Evolutionary conservation across 2,329 filamentous ascomycete species (phyloP).

Genomic region (Botrytis elliptica): DNA sequence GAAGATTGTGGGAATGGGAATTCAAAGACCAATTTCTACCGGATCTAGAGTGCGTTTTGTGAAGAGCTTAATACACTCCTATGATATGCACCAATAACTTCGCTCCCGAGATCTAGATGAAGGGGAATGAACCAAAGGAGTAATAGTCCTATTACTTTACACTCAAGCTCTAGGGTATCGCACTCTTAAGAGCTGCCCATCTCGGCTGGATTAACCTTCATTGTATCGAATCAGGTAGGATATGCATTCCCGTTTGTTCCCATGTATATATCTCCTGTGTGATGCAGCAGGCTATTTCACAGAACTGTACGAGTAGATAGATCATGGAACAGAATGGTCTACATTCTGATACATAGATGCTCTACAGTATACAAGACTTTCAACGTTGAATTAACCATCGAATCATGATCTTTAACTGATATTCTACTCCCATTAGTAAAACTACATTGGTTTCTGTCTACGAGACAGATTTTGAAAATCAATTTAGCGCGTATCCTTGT

Average conservation of each 20-base stretch:
- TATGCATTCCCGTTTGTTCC: not conserved
- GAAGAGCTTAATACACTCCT: not conserved
- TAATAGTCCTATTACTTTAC: not conserved
- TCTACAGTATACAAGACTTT: not conserved
- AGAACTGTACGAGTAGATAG: not conserved
- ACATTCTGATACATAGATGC: not conserved
- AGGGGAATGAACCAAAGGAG: not conserved
- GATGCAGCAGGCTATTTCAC: not conserved
- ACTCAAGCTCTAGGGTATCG: not conserved
- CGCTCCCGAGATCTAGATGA: not conserved
- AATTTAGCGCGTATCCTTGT: fast-evolving
- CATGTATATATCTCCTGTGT: not conserved
- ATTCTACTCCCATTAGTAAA: not conserved
- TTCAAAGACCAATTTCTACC: not conserved
- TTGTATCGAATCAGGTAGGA: not conserved
- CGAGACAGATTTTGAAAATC: not conserved
- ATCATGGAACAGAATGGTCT: not conserved
- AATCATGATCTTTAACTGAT: not conserved
- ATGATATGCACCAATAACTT: not conserved
- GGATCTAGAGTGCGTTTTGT: not conserved
- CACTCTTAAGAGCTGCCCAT: not conserved
- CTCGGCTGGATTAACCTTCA: not conserved
- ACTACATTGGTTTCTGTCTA: not conserved
- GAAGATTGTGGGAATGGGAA: not conserved
- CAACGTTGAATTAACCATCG: not conserved